Conservation (phyloP, 164 flowering plant genomes). For the Nelumbo lutea region DNA sequence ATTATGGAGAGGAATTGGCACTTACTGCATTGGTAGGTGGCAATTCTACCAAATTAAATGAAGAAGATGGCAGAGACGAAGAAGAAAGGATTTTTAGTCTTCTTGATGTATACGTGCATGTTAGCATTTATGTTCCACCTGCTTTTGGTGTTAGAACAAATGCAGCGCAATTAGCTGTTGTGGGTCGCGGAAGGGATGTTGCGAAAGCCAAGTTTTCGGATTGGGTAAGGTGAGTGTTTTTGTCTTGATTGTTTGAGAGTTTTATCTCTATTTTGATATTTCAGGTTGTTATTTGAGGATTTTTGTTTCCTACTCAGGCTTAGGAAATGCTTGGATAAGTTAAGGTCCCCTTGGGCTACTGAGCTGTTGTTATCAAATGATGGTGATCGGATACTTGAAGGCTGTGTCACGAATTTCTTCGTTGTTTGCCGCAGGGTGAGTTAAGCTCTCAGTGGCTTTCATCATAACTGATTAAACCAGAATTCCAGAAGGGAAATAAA, state of each 20-base stretch:
- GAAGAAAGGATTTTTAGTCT: slow-evolving; percentile 20
- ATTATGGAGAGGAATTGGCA: slow-evolving; percentile 50
- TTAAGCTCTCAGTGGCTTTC: not conserved
- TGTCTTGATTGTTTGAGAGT: not conserved
- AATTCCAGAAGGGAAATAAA: no score
- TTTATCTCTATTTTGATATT: not conserved
- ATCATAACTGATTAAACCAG: no score
- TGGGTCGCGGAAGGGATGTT: slow-evolving; percentile 63
- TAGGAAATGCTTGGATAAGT: slow-evolving; percentile 69
- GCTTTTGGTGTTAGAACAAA: slow-evolving; percentile 44
- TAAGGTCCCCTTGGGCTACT: slow-evolving; percentile 63
- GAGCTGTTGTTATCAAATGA: slow-evolving; percentile 87
- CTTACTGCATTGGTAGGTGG: slow-evolving; percentile 56
- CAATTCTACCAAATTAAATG: slow-evolving; percentile 23
- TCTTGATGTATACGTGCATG: slow-evolving; percentile 59
- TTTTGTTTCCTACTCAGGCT: slow-evolving; percentile 34
- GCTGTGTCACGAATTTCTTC: slow-evolving; percentile 73
- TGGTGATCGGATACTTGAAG: slow-evolving; percentile 83
- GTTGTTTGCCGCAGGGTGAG: slow-evolving; percentile 67
- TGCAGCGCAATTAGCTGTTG: slow-evolving; percentile 69
- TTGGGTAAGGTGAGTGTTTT: slow-evolving; percentile 72
- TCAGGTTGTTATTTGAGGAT: not conserved
- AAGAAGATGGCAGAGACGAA: slow-evolving; percentile 10
- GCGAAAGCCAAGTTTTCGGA: slow-evolving; percentile 75
- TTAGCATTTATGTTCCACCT: slow-evolving; percentile 53